phyloP scores from a whole-genome alignment of 129 eudicot species.

The Solidago caesia region DNA sequence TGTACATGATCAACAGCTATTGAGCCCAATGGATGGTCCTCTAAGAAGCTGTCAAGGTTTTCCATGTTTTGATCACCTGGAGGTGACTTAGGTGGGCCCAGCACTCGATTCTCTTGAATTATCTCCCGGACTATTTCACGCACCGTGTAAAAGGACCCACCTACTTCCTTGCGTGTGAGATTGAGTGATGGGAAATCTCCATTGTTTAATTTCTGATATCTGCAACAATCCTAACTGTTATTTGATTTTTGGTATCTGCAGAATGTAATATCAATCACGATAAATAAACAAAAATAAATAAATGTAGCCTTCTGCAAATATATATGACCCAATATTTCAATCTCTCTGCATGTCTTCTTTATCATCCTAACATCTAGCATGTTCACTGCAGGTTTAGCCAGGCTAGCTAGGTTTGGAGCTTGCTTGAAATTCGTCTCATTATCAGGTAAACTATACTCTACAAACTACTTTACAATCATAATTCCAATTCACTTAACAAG shows the following conservation, averaged over 20 bases:
- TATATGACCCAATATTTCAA: too few relatives aligned
- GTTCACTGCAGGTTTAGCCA: too few relatives aligned
- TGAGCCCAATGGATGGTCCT: slow-evolving; percentile 57
- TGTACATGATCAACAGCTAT: slow-evolving; percentile 42
- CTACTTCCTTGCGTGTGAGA: slow-evolving; percentile 94
- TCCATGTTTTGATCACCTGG: slow-evolving; percentile 41
- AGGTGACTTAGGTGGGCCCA: slow-evolving; percentile 74
- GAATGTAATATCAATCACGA: neutral
- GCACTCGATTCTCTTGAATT: slow-evolving; percentile 87
- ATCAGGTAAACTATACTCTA: too few relatives aligned
- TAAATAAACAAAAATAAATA: neutral
- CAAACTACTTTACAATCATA: too few relatives aligned
- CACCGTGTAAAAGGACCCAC: slow-evolving; percentile 92
- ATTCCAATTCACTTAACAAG: too few relatives aligned
- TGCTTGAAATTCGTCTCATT: too few relatives aligned
- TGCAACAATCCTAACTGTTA: slow-evolving; percentile 37
- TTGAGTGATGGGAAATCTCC: slow-evolving; percentile 90
- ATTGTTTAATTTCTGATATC: slow-evolving; percentile 64
- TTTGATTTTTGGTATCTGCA: slow-evolving; percentile 7
- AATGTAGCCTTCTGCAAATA: neutral
- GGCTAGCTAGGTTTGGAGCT: too few relatives aligned
- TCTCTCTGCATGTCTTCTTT: too few relatives aligned
- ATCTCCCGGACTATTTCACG: slow-evolving; percentile 90
- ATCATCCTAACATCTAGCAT: too few relatives aligned
- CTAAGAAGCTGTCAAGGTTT: slow-evolving; percentile 33